Percentiles rank a stretch among this genome's conserved stretches.
Conservation (phyloP, 179 eudicot genomes). For the Gypsophila paniculata region DNA sequence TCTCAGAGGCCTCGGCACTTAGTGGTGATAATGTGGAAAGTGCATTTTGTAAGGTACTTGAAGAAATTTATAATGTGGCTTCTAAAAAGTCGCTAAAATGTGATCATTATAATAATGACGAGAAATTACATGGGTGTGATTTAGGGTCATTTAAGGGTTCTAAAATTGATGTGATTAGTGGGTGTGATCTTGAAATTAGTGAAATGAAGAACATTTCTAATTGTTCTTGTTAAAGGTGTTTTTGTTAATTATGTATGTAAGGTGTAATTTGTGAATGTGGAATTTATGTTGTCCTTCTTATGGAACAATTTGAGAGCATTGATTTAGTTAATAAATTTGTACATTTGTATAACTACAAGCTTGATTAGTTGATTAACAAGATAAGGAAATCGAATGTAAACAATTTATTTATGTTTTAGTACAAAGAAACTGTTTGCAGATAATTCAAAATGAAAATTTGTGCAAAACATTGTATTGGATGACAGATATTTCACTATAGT, state of each 20-base stretch:
- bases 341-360: no score
- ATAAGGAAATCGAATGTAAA: no score
- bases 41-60: slow-evolving; percentile 61
- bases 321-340: no score
- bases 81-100: slow-evolving; percentile 44
- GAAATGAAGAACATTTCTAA: slow-evolving; percentile 63
- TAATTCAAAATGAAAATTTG: no score
- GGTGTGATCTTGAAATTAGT: slow-evolving; percentile 60
- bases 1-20: slow-evolving; percentile 74
- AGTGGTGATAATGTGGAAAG: slow-evolving; percentile 76
- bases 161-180: slow-evolving; percentile 48
- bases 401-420: no score
- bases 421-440: no score
- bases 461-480: no score
- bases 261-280: no score
- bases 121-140: slow-evolving; percentile 35
- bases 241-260: background rate
- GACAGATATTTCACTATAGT: no score
- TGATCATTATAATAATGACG: slow-evolving; percentile 12
- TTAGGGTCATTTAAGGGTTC: slow-evolving; percentile 37
- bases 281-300: no score
- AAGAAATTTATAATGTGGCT: slow-evolving; percentile 48
- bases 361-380: no score
- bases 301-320: no score
- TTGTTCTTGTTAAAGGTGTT: slow-evolving; percentile 49